A percentile compares a stretch with the other conserved stretches of the same genome.
Evolutionary conservation across 1,139 yeast genomes (phyloP).

Genomic region (Pichia sp.): DNA sequence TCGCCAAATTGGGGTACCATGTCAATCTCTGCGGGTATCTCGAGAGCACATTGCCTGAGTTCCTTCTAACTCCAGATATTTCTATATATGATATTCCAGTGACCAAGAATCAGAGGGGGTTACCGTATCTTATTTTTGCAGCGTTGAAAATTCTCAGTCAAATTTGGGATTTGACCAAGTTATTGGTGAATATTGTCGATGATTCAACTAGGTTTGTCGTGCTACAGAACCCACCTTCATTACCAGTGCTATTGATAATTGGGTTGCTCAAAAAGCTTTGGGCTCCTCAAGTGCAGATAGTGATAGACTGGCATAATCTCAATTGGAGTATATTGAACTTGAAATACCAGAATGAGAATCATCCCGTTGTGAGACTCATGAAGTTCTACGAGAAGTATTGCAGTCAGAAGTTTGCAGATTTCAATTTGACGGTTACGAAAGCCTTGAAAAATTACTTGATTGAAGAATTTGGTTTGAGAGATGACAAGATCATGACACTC

Average conservation of each 20-base stretch:
- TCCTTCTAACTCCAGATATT: slow-evolving; percentile 42
- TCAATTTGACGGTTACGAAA: slow-evolving; percentile 75
- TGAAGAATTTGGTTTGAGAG: slow-evolving; percentile 43
- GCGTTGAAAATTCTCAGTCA: slow-evolving; percentile 54
- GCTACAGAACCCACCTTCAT: slow-evolving; percentile 89
- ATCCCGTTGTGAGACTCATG: slow-evolving; percentile 58
- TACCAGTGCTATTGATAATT: slow-evolving; percentile 69
- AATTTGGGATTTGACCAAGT: slow-evolving; percentile 35
- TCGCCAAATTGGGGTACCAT: slow-evolving; percentile 58
- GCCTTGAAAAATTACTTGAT: slow-evolving; percentile 60
- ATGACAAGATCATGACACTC: slow-evolving; percentile 38
- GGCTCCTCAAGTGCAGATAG: slow-evolving; percentile 53
- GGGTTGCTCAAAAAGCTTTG: slow-evolving; percentile 45
- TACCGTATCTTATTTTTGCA: slow-evolving; percentile 58
- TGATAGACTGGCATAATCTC: slow-evolving; percentile 96
- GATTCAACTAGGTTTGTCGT: slow-evolving; percentile 52
- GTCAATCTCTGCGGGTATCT: slow-evolving; percentile 86
- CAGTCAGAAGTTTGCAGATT: slow-evolving; percentile 49
- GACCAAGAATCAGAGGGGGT: slow-evolving; percentile 33
- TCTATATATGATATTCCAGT: slow-evolving; percentile 41
- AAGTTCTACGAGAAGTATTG: slow-evolving; percentile 50
- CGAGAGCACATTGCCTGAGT: slow-evolving; percentile 49
- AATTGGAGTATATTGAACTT: slow-evolving; percentile 79
- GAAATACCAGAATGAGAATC: slow-evolving; percentile 44
- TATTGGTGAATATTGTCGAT: slow-evolving; percentile 52